Base-by-base conservation (phyloP, 73 alveolate genomes). In the Paramecium pentaurelia region DNA sequence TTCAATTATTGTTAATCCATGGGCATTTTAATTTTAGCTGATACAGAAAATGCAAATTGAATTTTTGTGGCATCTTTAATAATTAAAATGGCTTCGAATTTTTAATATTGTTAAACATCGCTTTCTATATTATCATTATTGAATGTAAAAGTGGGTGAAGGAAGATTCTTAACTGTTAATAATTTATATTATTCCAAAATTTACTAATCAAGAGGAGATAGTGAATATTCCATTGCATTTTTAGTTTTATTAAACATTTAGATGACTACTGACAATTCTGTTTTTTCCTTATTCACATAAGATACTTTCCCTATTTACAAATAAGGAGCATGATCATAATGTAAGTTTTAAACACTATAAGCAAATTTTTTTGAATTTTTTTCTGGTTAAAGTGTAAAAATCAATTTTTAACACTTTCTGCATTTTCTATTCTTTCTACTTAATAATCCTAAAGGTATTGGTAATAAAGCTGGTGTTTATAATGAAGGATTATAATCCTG, bases 371-470 rank as follows among this genome's bases (percentile, higher is more conserved):
- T 80, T 27, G 71, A 27, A n/a, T 49, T 47, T 49, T 80, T 80
- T 10, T 80, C 91, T 11, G 44, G 27, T 22, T 80, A 12, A 0
- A 80, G 28, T 20, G 47, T 40, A 22, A 80, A 22, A 25, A 80
- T 44, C 30, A 80, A 27, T 49, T 80, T 80, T 27, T 80, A 25
- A 80, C 91, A 80, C 14, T 47, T 80, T 49, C 75, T 42, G 28
- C 91, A 80, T 80, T 80, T 80, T 44, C 91, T 80, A 47, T 42
- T 80, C 10, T 80, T 80, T 44, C 58, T 80, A 18, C 77, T 45
- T 42, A 80, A 18, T 47, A 80, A 45, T 80, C 75, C 77, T 4
- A 80, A 25, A 20, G 71, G 91, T 22, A 32, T 20, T 11, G 91
- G 91, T 16, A 80, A 25, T 20, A 5, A 80, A 3, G 58, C 3